Evolutionary conservation across 768 basidiomycete genomes (phyloP).

Genomic region (Termitomyces sp.): DNA sequence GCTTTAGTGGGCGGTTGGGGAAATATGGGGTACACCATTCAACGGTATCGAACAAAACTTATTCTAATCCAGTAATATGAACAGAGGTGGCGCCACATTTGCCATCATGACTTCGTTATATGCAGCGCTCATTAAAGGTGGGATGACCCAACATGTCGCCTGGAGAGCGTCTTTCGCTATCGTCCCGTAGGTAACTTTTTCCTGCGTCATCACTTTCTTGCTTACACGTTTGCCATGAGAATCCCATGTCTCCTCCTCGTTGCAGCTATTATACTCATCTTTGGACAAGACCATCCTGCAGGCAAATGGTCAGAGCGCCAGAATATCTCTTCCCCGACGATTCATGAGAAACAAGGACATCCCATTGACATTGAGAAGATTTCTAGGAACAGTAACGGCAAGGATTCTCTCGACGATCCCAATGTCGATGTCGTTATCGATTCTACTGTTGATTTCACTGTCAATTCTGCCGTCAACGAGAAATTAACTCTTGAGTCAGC

Average conservation of each 20-base stretch:
- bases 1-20: conserved; percentile 59
- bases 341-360: conserved; percentile 11
- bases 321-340: conserved; percentile 26
- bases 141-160: conserved; percentile 36
- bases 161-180: conserved; percentile 56
- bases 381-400: neutral
- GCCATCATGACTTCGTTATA: conserved; percentile 55
- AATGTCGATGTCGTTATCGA: conserved; percentile 12
- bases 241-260: conserved; percentile 46
- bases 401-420: neutral
- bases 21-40: conserved; percentile 29
- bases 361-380: neutral
- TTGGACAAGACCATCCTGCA: conserved; percentile 52
- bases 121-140: conserved; percentile 30
- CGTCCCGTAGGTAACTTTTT: conserved; percentile 36
- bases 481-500: conserved; percentile 32
- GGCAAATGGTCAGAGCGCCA: conserved; percentile 51
- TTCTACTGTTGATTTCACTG: conserved; percentile 38
- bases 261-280: conserved; percentile 36
- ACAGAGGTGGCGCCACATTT: conserved; percentile 47
- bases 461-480: conserved; percentile 45
- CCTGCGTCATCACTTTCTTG: neutral
- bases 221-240: conserved; percentile 5
- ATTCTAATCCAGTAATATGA: neutral
- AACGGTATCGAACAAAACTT: neutral